Base-by-base conservation (phyloP, 2,329 filamentous ascomycete genomes). In the Coniosporium tulheliwenetii region DNA sequence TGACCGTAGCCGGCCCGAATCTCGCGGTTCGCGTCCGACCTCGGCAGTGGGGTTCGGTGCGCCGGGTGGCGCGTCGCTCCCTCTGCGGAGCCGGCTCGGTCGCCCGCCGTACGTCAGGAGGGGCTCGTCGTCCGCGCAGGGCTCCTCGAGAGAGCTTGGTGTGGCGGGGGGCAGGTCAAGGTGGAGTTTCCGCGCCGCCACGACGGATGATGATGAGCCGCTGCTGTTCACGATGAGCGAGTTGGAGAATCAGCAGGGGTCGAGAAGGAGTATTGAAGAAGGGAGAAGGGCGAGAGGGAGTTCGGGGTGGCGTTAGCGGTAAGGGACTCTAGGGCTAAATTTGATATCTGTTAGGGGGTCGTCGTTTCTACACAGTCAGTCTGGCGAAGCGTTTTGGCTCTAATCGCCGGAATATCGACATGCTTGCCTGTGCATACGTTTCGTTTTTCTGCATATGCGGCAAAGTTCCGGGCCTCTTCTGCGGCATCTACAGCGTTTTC, bases 211-310 rank as follows among this genome's bases (percentile, higher is more conserved):
- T 44, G 80, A 82, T 41, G 80, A 85, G 51, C 77, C 77, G 0
- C 57, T 85, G 8, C 66, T 85, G 8, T 85, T 85, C 56, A 77
- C 80, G 46, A 75, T 85, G 67, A 81, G 77, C 31, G 80, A 85
- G 56, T 72, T 83, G 53, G 76, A 15, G 5, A n/a, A n/a, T 10
- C 19, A 26, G 19, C 32, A 33, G 32, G 10, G 10, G 32, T 13
- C 36, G 16, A 12, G 36, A 7, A 15, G 36, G 13, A 37, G 36
- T 37, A 10, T 37, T 13, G 36, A 37, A n/a, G 36, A 19, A 15
- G 15, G n/a, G 10, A 19, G 36, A 19, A 7, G 36, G 5, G 12
- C 5, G 36, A 37, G 36, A 33, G 32, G 32, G 32, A 33, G 32
- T 10, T 33, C 19, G 19, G 19, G 19, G 19, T 26, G 19, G 19